Conservation (phyloP, 1,284 basidiomycete species). For the Tilletiopsis washingtonensis region DNA sequence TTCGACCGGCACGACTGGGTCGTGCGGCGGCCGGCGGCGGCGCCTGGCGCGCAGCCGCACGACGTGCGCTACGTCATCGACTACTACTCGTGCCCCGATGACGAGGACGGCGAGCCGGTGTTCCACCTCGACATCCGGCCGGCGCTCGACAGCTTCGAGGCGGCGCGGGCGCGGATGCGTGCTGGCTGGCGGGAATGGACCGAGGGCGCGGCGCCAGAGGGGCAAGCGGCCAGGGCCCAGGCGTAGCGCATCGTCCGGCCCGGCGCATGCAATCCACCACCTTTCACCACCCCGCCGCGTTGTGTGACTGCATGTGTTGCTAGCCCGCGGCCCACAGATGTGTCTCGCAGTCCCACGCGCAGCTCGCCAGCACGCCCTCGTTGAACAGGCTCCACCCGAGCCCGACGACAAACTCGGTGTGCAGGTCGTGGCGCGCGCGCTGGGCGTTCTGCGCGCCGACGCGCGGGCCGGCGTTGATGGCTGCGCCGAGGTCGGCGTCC, state of each 20-base stretch:
- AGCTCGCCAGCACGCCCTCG: conserved; percentile 72
- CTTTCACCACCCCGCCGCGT: too few relatives aligned
- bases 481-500: conserved; percentile 32
- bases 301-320: too few relatives aligned
- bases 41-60: conserved; percentile 20
- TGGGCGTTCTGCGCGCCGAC: conserved; percentile 36
- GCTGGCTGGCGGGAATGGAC: too few relatives aligned
- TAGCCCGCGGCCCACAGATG: conserved; percentile 55
- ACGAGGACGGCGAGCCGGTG: conserved; percentile 5
- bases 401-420: conserved; percentile 91
- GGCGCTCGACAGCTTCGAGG: conserved; percentile 5
- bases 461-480: conserved; percentile 37
- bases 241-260: too few relatives aligned
- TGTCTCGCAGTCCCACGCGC: conserved; percentile 79
- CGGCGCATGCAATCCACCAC: too few relatives aligned
- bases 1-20: conserved; percentile 99
- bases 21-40: conserved; percentile 57
- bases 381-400: conserved; percentile 76
- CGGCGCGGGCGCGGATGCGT: too few relatives aligned
- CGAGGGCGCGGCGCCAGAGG: too few relatives aligned
- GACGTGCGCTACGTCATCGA: conserved; percentile 46
- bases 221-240: too few relatives aligned
- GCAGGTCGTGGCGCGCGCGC: conserved; percentile 64
- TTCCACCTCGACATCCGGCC: conserved; percentile 6
- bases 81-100: conserved; percentile 28